Evolutionary conservation across 1,139 yeast genomes (phyloP).

Genomic region (Geotrichum cucujoidarum): DNA sequence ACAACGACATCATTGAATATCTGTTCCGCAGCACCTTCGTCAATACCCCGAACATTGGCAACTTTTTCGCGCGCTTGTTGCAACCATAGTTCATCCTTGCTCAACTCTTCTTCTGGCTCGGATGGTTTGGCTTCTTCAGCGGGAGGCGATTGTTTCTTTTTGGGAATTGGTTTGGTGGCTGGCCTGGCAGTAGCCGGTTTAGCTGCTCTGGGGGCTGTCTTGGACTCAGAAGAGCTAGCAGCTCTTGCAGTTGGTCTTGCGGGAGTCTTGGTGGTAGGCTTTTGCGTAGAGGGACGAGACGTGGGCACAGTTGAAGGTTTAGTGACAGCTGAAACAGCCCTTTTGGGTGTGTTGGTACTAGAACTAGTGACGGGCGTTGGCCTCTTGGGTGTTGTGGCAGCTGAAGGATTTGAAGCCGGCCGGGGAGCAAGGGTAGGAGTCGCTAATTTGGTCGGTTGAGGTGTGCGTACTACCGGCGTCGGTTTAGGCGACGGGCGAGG

Average conservation of each 20-base stretch:
- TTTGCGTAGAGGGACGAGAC: no score
- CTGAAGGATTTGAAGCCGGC: neutral
- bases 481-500: neutral
- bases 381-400: neutral
- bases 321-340: no score
- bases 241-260: neutral
- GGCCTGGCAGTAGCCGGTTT: neutral
- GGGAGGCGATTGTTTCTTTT: neutral
- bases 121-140: neutral
- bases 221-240: neutral
- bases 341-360: no score
- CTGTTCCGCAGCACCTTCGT: slow-evolving; percentile 62
- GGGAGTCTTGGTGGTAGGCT: neutral
- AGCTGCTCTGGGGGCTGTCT: slow-evolving; percentile 1
- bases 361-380: neutral
- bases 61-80: slow-evolving; percentile 15
- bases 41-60: slow-evolving; percentile 17
- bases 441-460: slow-evolving; percentile 1
- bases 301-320: no score
- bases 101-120: slow-evolving; percentile 20
- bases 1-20: slow-evolving; percentile 88
- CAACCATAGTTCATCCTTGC: slow-evolving; percentile 29
- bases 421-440: neutral
- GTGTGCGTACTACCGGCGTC: slow-evolving; percentile 8
- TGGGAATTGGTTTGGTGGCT: neutral